These are phyloP conservation scores for Yamadazyma jaroonii DNA, from an alignment of 1,139 yeast genomes.

Conservation along the genomic window DNA sequence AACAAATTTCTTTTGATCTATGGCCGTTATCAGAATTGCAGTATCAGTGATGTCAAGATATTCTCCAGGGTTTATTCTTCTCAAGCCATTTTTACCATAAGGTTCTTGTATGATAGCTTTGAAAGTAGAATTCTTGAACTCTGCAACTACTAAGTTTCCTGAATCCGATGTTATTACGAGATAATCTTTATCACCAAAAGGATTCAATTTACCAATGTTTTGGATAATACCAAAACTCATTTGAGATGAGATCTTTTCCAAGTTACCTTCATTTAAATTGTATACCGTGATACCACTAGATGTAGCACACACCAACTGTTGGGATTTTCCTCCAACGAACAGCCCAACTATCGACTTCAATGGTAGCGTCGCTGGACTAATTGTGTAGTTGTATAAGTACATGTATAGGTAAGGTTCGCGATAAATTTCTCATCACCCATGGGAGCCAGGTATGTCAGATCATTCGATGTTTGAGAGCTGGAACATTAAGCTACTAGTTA, in stretches of 20 bases:
- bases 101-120: constrained; percentile 60
- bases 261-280: constrained; percentile 55
- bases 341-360: constrained; percentile 61
- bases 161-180: constrained; percentile 78
- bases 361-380: constrained; percentile 55
- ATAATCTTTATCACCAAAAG: constrained; percentile 54
- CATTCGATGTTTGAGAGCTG: too few species aligned
- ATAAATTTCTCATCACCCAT: constrained; percentile 8
- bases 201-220: constrained; percentile 46
- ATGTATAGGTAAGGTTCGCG: constrained; percentile 16
- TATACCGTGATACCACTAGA: constrained; percentile 53
- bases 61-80: constrained; percentile 76
- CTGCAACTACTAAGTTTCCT: constrained; percentile 64
- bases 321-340: constrained; percentile 58
- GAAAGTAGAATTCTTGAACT: constrained; percentile 42
- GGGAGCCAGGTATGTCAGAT: constrained; percentile 18
- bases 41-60: constrained; percentile 66
- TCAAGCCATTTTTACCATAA: constrained; percentile 69
- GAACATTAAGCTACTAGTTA: too few species aligned
- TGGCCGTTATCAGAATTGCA: constrained; percentile 66
- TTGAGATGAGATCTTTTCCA: constrained; percentile 41
- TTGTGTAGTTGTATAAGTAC: constrained; percentile 65
- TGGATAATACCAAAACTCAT: constrained; percentile 62
- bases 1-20: constrained; percentile 70
- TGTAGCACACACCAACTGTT: constrained; percentile 62